Evolutionary conservation across 1,139 yeast species (phyloP).

Genomic region (Blastobotrys proliferans): DNA sequence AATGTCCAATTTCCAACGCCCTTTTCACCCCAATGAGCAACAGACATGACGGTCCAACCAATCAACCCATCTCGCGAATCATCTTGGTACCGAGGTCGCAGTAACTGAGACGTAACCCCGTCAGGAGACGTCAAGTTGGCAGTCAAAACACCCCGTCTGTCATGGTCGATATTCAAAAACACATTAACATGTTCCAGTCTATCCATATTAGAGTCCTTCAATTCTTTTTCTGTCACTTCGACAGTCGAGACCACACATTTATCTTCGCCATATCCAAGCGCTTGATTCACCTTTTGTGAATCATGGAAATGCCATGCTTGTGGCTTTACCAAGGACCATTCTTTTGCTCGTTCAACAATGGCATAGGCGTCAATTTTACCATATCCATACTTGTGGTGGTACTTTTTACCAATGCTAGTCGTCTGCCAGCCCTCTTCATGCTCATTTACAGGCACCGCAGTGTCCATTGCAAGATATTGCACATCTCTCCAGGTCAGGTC

Average conservation of each 20-base stretch:
- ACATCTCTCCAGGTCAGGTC: slow-evolving; percentile 93
- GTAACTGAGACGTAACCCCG: slow-evolving; percentile 71
- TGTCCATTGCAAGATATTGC: slow-evolving; percentile 73
- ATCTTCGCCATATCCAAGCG: slow-evolving; percentile 25
- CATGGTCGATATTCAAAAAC: slow-evolving; percentile 63
- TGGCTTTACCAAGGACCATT: slow-evolving; percentile 84
- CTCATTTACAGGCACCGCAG: slow-evolving; percentile 64
- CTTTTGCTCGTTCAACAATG: slow-evolving; percentile 68
- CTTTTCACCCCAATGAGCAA: slow-evolving; percentile 94
- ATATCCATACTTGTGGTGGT: slow-evolving; percentile 86
- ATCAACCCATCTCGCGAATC: slow-evolving; percentile 53
- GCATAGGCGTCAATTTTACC: slow-evolving; percentile 85
- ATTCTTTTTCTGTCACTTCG: slow-evolving; percentile 46
- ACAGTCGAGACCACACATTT: slow-evolving; percentile 42
- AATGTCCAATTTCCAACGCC: slow-evolving; percentile 83
- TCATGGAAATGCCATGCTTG: slow-evolving; percentile 77
- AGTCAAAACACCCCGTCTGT: slow-evolving; percentile 65
- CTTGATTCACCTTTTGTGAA: slow-evolving; percentile 33
- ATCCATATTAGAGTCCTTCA: slow-evolving; percentile 58
- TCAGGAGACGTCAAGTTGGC: slow-evolving; percentile 68
- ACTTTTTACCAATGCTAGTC: slow-evolving; percentile 53
- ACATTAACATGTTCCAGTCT: slow-evolving; percentile 84
- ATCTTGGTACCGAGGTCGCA: slow-evolving; percentile 66
- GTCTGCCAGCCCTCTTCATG: slow-evolving; percentile 68
- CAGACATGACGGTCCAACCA: slow-evolving; percentile 95